Base-by-base conservation (phyloP, 2,329 filamentous ascomycete genomes). In the Monilinia laxa region DNA sequence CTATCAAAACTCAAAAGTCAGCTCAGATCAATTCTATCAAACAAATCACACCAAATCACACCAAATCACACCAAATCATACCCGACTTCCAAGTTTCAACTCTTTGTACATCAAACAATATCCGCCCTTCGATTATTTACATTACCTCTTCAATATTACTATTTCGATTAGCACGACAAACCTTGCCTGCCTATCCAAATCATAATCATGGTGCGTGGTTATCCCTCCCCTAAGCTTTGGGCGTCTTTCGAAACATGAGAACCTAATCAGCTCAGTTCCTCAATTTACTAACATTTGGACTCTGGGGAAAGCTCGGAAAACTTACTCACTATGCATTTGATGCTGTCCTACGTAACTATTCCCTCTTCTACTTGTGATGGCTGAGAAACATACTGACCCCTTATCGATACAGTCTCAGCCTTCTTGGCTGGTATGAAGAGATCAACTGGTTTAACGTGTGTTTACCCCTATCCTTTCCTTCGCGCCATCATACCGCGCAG, bases 401-500 rank as follows among this genome's bases (percentile, higher is more conserved):
- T 57, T 66, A 47, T 64, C 76, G 67, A 75, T 31, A 68, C 68
- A 96, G 91, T 99, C 79, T 99, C 95, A 75, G 92, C 95, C 70
- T 94, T 98, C 79, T 88, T 99, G 72, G 95, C 95, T 51, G 95
- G 95, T 76, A 93, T 99, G 83, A 96, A 96, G 82, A 92, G 95
- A 74, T 97, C 94, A 71, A 98, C 95, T 69, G 95, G 95, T 76
- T 85, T 99, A 81, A 97, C 93, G 95, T 99, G 91, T 86, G 91
- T 90, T 52, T 23, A 25, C 40, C 67, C 55, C 20, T 58, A 60
- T 51, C 51, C 20, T 35, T 51, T 12, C 28, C 58, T 51, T 60
- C n/a, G 40, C 31, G 28, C 45, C 12, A 20, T n/a, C 12, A 25
- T 60, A n/a, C 47, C 51, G 58, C 58, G 45, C 18, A 23, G 38